These are phyloP conservation scores for Sporothrix phasma DNA, from an alignment of 2,329 filamentous ascomycete genomes.

Conservation along the genomic window DNA sequence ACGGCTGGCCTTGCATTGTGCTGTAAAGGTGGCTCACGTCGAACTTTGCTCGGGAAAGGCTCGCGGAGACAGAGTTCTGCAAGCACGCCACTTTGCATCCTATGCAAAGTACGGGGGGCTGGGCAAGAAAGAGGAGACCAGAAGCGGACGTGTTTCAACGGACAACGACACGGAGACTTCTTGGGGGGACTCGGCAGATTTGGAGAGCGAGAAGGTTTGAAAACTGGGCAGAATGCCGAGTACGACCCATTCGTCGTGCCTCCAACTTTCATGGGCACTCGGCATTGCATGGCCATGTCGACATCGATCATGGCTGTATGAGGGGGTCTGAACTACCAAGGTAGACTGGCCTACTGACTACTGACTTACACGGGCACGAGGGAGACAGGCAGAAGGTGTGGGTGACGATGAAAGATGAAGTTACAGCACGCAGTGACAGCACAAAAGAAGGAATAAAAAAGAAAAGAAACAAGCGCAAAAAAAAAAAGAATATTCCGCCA, in stretches of 20 bases:
- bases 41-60: background rate
- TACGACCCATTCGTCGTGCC: too few relatives aligned
- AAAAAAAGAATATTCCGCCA: background rate
- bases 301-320: background rate
- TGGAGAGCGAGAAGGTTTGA: background rate
- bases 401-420: too few relatives aligned
- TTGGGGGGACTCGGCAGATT: too few relatives aligned
- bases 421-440: too few relatives aligned
- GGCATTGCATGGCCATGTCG: background rate
- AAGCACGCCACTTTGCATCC: background rate
- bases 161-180: background rate
- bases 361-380: background rate
- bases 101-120: background rate
- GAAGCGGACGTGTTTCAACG: background rate
- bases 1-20: too few relatives aligned
- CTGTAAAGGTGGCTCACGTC: too few relatives aligned
- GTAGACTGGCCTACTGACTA: too few relatives aligned
- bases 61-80: background rate
- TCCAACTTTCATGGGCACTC: background rate
- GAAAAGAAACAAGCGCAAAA: background rate
- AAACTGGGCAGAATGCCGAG: too few relatives aligned
- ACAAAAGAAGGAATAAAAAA: background rate
- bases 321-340: background rate
- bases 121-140: background rate
- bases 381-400: too few relatives aligned